Evolutionary conservation across 2,329 filamentous ascomycete species (phyloP), one percentile per base, ranked within the genome.

Genomic region (Trichoderma koningii): DNA sequence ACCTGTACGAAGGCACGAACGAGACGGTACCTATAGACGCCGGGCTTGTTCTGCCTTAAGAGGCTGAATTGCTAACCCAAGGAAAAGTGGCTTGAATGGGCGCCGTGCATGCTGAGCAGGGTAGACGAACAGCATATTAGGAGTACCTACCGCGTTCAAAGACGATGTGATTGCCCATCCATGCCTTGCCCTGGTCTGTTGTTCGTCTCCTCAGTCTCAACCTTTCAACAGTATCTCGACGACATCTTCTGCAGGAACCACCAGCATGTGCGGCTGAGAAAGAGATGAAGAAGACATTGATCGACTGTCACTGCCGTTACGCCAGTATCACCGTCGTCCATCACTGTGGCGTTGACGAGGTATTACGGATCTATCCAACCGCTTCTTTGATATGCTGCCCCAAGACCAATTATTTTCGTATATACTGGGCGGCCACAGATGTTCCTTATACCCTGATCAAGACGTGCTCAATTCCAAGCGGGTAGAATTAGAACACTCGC

Each of bases 1-100:
- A 19, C 56, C 19, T 34, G 9, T 34, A 34, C 30, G 30, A 14
- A 3, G 34, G 34, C 34, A 9, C 34, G 12, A 38, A 9, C 7
- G 34, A 14, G 7, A 1, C 34, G 7, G 34, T 10, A n/a, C n/a
- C n/a, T n/a, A 4, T 38, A 38, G 30, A 10, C 30, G 34, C 34
- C 34, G 34, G 2, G 34, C 10, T 14, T 38, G 2, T 1, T 12
- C 4, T 2, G 14, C 2, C 34, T 14, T 12, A 41, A 41, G 26
- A 48, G 41, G 62, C 42, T 41, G 21, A 55, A 50, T 52, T 14
- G 53, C 62, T 45, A 51, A 48, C 56, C 42, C 10, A 9, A 14
- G 10, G 2, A 38, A 19, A 47, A 42, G 26, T 3, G 9, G 26
- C 59, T 44, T 53, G 50, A 41, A 42, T 47, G 42, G 5, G 42